These are phyloP conservation scores for Teunomyces kruisii DNA, from an alignment of 805 yeast genomes.

Conservation along the genomic window DNA sequence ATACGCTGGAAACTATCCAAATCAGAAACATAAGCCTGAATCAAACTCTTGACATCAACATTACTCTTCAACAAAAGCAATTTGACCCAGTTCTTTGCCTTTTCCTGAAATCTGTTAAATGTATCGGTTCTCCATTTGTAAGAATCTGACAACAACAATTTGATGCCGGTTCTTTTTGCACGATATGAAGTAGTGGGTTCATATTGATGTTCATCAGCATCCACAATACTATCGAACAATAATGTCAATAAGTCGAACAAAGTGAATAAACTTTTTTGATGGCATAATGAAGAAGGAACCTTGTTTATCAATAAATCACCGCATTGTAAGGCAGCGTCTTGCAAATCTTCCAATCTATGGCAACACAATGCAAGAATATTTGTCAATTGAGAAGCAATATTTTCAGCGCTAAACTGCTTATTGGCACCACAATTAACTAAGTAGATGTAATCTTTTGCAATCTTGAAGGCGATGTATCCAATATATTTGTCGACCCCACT, in stretches of 20 bases:
- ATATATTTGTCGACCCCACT: conserved; percentile 69
- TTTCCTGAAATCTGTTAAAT: conserved; percentile 54
- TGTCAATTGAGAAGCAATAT: conserved; percentile 65
- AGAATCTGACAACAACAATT: conserved; percentile 68
- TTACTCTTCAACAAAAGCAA: conserved; percentile 57
- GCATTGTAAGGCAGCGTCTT: conserved; percentile 75
- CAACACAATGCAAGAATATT: conserved; percentile 69
- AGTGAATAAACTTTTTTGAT: conserved; percentile 68
- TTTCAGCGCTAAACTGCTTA: conserved; percentile 54
- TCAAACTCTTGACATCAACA: conserved; percentile 73
- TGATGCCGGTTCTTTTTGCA: conserved; percentile 44
- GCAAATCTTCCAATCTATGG: conserved; percentile 72
- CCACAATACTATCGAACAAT: conserved; percentile 75
- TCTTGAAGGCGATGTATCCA: conserved; percentile 60
- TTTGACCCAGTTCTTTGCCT: conserved; percentile 68
- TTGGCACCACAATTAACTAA: conserved; percentile 54
- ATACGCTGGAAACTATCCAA: conserved; percentile 15
- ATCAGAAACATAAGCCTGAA: conserved; percentile 70
- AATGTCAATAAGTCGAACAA: conserved; percentile 77
- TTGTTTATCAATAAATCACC: conserved; percentile 64
- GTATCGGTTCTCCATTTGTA: conserved; percentile 73
- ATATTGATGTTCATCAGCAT: conserved; percentile 80
- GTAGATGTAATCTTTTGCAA: conserved; percentile 56
- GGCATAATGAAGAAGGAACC: conserved; percentile 79
- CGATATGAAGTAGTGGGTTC: conserved; percentile 75